Evolutionary conservation across 495 filamentous ascomycete species (phyloP), one percentile per base, ranked within the genome.

Genomic region (Penicillium cosmopolitanum): DNA sequence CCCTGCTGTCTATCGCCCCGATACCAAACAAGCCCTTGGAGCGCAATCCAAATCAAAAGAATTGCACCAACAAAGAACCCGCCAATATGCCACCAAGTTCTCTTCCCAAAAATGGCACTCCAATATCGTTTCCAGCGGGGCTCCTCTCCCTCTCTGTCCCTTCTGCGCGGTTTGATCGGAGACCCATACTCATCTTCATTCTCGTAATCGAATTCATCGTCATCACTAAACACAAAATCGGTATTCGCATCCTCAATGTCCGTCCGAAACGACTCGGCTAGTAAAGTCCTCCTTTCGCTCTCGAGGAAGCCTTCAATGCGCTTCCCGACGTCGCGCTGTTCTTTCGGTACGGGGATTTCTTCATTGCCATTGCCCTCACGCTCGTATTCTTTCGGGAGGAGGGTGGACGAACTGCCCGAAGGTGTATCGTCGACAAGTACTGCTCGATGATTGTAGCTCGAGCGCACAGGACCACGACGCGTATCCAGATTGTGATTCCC

Each of bases 201-300:
- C 28, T 31, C 28, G 2, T 7, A 31, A 31, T 31, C 28, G 8
- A 31, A 8, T 6, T 9, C 28, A 6, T 53, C 57, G 12, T 69
- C 66, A 40, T 50, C 58, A 18, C 64, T 40, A 31, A 61, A 44
- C 13, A 47, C 15, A 12, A 66, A 66, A 28, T 57, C 48, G 6
- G 53, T 56, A 36, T 67, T 63, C 21, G 53, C 58, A 36, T 65
- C 65, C 21, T 71, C 61, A 15, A 71, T 50, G 46, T 71, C 68
- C 5, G 64, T 55, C 43, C 65, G 42, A 50, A 70, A 70, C 5
- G 68, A 61, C 10, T 70, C 56, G 10, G 56, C 48, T 0, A 69
- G 21, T 13, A 52, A 25, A 19, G 38, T 47, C 38, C 6, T 50
- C 34, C 52, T 55, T 19, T 69, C 63, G 3, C 50, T 50, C 3